Conservation (phyloP, 2,329 filamentous ascomycete species). For the Scedosporium dehoogii region DNA sequence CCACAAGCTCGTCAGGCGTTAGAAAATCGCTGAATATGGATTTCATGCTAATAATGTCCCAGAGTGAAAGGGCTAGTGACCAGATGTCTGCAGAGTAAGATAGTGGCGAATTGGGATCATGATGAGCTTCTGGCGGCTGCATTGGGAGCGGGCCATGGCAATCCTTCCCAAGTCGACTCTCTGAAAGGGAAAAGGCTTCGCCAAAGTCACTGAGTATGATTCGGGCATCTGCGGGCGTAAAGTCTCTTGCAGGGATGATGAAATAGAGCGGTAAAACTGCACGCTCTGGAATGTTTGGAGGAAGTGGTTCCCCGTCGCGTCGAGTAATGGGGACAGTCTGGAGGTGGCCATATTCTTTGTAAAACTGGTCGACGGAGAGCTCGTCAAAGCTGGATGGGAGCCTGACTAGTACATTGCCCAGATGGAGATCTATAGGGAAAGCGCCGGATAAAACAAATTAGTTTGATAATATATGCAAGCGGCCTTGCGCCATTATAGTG, state of each 20-base stretch:
- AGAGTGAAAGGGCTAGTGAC: slow-evolving; percentile 13
- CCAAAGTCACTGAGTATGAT: slow-evolving; percentile 24
- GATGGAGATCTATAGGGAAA: slow-evolving; percentile 14
- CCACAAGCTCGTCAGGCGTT: slow-evolving; percentile 13
- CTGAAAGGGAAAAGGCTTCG: slow-evolving; percentile 18
- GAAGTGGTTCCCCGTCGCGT: slow-evolving; percentile 15
- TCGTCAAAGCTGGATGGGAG: slow-evolving; percentile 11
- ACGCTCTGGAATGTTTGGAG: slow-evolving; percentile 16
- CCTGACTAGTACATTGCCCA: slow-evolving; percentile 15
- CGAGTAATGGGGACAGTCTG: slow-evolving; percentile 17
- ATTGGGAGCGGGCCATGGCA: slow-evolving; percentile 12
- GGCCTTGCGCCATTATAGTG: neutral
- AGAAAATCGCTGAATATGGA: slow-evolving; percentile 12
- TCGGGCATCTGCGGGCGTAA: slow-evolving; percentile 17
- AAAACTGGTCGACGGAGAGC: slow-evolving; percentile 20
- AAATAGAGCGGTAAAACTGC: slow-evolving; percentile 14
- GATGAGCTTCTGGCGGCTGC: slow-evolving; percentile 7
- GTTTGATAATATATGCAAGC: neutral
- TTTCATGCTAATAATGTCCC: slow-evolving; percentile 15
- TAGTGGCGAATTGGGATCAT: slow-evolving; percentile 4
- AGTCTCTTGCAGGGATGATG: slow-evolving; percentile 17
- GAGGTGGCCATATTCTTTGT: slow-evolving; percentile 19
- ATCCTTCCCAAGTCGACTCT: slow-evolving; percentile 13
- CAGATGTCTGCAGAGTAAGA: slow-evolving; percentile 13
- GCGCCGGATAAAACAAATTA: neutral